These are phyloP conservation scores for Collybia nuda DNA, from an alignment of 768 basidiomycete species.

Conservation along the genomic window DNA sequence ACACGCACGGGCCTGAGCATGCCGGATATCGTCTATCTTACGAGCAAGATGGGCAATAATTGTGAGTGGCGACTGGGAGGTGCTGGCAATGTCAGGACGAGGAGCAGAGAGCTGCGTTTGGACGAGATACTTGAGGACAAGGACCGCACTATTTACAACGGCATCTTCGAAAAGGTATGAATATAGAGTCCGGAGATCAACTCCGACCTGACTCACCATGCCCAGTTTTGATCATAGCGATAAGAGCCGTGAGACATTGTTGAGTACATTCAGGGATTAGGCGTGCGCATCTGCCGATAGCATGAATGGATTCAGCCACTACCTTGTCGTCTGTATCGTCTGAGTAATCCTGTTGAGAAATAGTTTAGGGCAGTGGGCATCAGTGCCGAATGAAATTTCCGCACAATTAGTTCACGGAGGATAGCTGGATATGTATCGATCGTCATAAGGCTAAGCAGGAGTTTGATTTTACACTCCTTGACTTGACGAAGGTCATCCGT, in stretches of 20 bases:
- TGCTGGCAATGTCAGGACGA: slow-evolving; percentile 18
- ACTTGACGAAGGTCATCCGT: slow-evolving; percentile 63
- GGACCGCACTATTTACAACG: slow-evolving; percentile 76
- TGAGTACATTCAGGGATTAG: slow-evolving; percentile 66
- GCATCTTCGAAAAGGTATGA: slow-evolving; percentile 44
- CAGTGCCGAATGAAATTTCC: slow-evolving; percentile 22
- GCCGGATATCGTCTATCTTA: slow-evolving; percentile 75
- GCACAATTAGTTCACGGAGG: slow-evolving; percentile 82
- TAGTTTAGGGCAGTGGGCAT: background rate
- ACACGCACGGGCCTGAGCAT: slow-evolving; percentile 81
- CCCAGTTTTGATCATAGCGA: slow-evolving; percentile 74
- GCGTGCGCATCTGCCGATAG: slow-evolving; percentile 75
- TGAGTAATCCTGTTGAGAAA: slow-evolving; percentile 63
- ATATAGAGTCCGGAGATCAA: too few relatives aligned
- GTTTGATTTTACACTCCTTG: slow-evolving; percentile 73
- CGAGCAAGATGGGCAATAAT: slow-evolving; percentile 82
- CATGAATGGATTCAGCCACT: slow-evolving; percentile 71
- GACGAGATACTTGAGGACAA: slow-evolving; percentile 84
- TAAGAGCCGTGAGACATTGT: slow-evolving; percentile 74
- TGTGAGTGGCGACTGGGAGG: slow-evolving; percentile 45
- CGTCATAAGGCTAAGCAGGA: slow-evolving; percentile 67
- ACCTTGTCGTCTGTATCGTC: slow-evolving; percentile 76
- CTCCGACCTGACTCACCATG: slow-evolving; percentile 51
- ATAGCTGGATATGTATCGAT: slow-evolving; percentile 68
- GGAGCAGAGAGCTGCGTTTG: slow-evolving; percentile 56